A percentile compares a stretch with the other conserved stretches of the same genome.
phyloP scores from a whole-genome alignment of 768 basidiomycete genomes.

The Amanita subjunquillea region DNA sequence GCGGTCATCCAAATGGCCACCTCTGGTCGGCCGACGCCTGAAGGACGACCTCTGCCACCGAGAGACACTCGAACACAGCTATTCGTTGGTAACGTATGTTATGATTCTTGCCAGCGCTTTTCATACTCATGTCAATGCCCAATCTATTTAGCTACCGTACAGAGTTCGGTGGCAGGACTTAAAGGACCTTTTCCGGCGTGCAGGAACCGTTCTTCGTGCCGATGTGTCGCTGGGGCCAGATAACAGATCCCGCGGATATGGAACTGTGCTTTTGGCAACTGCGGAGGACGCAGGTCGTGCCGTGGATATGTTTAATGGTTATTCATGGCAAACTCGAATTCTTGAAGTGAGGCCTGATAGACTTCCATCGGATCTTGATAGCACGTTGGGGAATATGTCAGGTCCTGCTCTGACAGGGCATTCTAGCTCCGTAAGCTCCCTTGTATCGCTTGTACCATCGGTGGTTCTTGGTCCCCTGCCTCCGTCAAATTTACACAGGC shows the following conservation, averaged over 20 bases:
- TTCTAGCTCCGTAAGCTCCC: slow-evolving; percentile 2
- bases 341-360: slow-evolving; percentile 90
- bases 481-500: slow-evolving; percentile 5
- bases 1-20: slow-evolving; percentile 90
- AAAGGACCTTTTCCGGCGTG: slow-evolving; percentile 93
- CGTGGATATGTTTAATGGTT: slow-evolving; percentile 94
- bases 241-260: slow-evolving; percentile 88
- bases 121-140: slow-evolving; percentile 4
- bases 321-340: slow-evolving; percentile 90
- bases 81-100: slow-evolving; percentile 87
- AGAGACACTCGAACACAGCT: slow-evolving; percentile 91
- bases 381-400: slow-evolving; percentile 14
- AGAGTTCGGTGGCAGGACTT: slow-evolving; percentile 98
- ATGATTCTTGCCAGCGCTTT: slow-evolving; percentile 2
- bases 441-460: slow-evolving; percentile 7
- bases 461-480: slow-evolving; percentile 6
- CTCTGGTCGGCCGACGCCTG: slow-evolving; percentile 43
- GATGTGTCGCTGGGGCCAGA: slow-evolving; percentile 75
- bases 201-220: slow-evolving; percentile 81
- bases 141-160: slow-evolving; percentile 68
- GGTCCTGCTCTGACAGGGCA: slow-evolving; percentile 4
- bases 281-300: slow-evolving; percentile 91
- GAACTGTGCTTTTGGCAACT: slow-evolving; percentile 90
- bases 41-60: slow-evolving; percentile 35
- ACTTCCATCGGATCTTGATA: slow-evolving; percentile 54